phyloP scores from a whole-genome alignment of 1,284 basidiomycete species.

The Boletellus sp. region DNA sequence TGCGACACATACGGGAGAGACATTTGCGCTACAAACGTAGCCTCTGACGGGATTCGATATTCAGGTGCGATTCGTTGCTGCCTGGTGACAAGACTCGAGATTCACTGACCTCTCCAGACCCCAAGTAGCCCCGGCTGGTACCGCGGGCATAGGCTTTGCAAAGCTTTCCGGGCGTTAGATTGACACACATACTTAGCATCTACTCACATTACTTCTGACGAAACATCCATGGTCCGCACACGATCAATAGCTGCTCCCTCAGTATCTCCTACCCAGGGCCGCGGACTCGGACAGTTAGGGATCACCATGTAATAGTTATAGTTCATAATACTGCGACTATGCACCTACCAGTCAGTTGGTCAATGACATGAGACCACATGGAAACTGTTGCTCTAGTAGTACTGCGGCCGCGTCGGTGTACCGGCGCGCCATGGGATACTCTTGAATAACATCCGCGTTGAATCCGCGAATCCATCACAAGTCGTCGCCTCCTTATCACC shows the following conservation, averaged over 20 bases:
- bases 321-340: background rate
- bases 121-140: background rate
- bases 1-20: conserved; percentile 20
- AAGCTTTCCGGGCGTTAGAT: background rate
- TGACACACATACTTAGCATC: background rate
- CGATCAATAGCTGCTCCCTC: background rate
- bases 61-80: background rate
- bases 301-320: background rate
- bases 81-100: background rate
- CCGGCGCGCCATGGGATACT: too few relatives aligned
- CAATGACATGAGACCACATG: background rate
- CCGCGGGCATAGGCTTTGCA: background rate
- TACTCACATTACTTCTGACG: background rate
- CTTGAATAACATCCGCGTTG: background rate
- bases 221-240: background rate
- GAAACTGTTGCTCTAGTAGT: background rate
- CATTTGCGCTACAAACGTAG: conserved; percentile 22
- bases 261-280: background rate
- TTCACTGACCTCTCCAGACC: background rate
- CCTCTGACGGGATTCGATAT: background rate
- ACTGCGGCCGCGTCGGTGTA: too few relatives aligned
- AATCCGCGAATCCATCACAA: background rate
- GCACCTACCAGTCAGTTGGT: background rate
- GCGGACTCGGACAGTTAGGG: background rate
- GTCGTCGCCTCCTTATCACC: background rate